Evolutionary conservation across 2,329 filamentous ascomycete genomes (phyloP).

Genomic region (Aspergillus uvarum): DNA sequence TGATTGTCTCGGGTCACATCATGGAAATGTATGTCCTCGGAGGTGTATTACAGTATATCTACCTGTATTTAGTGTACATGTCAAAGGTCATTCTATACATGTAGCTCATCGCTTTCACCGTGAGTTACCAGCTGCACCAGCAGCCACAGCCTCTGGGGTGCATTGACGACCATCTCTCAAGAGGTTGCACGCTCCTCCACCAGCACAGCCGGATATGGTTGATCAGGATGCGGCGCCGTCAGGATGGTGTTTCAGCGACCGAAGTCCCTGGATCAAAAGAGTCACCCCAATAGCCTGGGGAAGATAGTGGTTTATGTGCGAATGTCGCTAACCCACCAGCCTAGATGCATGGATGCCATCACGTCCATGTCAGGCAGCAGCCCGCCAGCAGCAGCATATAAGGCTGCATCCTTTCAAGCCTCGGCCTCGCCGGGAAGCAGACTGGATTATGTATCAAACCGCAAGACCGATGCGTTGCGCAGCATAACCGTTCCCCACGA

Average conservation of each 20-base stretch:
- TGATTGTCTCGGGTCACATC: background rate
- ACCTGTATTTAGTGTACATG: background rate
- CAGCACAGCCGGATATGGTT: background rate
- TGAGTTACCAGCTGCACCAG: background rate
- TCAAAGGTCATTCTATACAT: background rate
- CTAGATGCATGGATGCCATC: too few relatives aligned
- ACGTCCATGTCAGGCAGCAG: background rate
- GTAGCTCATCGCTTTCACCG: background rate
- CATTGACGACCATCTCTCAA: background rate
- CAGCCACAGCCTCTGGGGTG: background rate
- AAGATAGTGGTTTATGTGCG: background rate
- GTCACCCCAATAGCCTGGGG: background rate
- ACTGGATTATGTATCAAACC: background rate
- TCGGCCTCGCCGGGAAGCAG: background rate
- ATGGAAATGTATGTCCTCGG: background rate
- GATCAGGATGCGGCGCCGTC: background rate
- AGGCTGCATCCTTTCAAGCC: too few relatives aligned
- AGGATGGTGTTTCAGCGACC: background rate
- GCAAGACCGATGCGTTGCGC: background rate
- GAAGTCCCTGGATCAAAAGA: background rate
- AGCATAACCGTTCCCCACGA: background rate
- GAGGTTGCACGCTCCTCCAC: background rate
- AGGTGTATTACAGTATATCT: background rate
- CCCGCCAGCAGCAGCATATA: background rate
- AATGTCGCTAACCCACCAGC: too few relatives aligned